phyloP scores from a whole-genome alignment of 495 filamentous ascomycete species.

The Immersiella caudata region DNA sequence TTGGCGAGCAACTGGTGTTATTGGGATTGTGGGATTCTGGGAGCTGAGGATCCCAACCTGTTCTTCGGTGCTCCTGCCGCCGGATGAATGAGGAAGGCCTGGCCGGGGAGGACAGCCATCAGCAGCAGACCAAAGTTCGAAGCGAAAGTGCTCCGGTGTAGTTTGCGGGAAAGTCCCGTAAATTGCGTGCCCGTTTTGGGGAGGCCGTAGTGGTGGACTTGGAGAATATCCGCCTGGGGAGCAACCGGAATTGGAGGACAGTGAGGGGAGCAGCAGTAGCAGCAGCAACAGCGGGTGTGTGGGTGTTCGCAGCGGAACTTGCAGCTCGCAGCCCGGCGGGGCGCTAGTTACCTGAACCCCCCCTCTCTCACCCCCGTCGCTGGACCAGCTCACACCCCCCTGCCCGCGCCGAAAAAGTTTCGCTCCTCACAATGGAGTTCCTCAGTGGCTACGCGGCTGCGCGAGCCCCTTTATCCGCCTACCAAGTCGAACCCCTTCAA shows the following conservation, averaged over 20 bases:
- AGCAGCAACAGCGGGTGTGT: not conserved
- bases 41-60: not conserved
- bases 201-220: not conserved
- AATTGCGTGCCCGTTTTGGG: slow-evolving; percentile 14
- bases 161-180: slow-evolving; percentile 7
- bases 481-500: slow-evolving; percentile 37
- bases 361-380: slow-evolving; percentile 7
- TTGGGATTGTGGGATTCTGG: not conserved
- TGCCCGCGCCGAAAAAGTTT: slow-evolving; percentile 23
- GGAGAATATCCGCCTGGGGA: not conserved
- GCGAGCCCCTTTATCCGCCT: slow-evolving; percentile 41
- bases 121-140: not conserved
- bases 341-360: slow-evolving; percentile 2
- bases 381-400: slow-evolving; percentile 11
- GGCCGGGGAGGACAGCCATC: slow-evolving; percentile 1
- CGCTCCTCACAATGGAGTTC: slow-evolving; percentile 38
- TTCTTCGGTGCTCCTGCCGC: not conserved
- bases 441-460: slow-evolving; percentile 40
- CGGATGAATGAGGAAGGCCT: slow-evolving; percentile 29
- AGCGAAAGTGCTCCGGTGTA: not conserved
- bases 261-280: not conserved
- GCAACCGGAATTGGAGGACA: not conserved
- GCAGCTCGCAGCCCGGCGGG: slow-evolving; percentile 19
- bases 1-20: not conserved
- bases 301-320: slow-evolving; percentile 18